Conservation (phyloP, 805 yeast genomes). For the Helenozyma rhizophorensis region DNA sequence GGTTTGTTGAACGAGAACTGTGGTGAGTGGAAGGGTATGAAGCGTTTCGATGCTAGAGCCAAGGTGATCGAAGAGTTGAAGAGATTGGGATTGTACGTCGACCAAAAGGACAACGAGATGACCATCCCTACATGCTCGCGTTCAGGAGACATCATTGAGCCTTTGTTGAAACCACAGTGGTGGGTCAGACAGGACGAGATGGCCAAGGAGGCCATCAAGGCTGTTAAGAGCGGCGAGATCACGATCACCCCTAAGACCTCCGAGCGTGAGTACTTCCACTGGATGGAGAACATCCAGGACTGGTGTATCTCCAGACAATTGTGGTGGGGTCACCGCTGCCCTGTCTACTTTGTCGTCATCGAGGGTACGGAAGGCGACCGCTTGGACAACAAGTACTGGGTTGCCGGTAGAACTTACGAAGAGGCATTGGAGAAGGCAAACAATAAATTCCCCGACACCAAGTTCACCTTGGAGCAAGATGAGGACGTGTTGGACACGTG, state of each 20-base stretch:
- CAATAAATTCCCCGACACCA: slow-evolving; percentile 63
- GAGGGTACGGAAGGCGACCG: slow-evolving; percentile 69
- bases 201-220: slow-evolving; percentile 84
- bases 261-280: slow-evolving; percentile 88
- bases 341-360: slow-evolving; percentile 81
- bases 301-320: slow-evolving; percentile 97
- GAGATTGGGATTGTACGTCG: slow-evolving; percentile 69
- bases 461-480: slow-evolving; percentile 82
- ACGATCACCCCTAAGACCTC: slow-evolving; percentile 84
- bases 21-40: slow-evolving; percentile 89
- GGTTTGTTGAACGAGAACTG: slow-evolving; percentile 88
- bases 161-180: slow-evolving; percentile 98
- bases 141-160: slow-evolving; percentile 97
- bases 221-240: slow-evolving; percentile 77
- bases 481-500: slow-evolving; percentile 98
- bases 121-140: slow-evolving; percentile 89
- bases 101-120: slow-evolving; percentile 94
- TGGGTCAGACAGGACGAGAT: slow-evolving; percentile 91
- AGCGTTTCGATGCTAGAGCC: slow-evolving; percentile 91
- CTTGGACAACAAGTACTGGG: slow-evolving; percentile 74
- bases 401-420: slow-evolving; percentile 76
- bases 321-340: slow-evolving; percentile 98
- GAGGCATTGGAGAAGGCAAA: slow-evolving; percentile 86
- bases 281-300: slow-evolving; percentile 95
- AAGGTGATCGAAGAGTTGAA: slow-evolving; percentile 77